Conservation (phyloP, 2,329 filamentous ascomycete species). For the Graphilbum fragrans region DNA sequence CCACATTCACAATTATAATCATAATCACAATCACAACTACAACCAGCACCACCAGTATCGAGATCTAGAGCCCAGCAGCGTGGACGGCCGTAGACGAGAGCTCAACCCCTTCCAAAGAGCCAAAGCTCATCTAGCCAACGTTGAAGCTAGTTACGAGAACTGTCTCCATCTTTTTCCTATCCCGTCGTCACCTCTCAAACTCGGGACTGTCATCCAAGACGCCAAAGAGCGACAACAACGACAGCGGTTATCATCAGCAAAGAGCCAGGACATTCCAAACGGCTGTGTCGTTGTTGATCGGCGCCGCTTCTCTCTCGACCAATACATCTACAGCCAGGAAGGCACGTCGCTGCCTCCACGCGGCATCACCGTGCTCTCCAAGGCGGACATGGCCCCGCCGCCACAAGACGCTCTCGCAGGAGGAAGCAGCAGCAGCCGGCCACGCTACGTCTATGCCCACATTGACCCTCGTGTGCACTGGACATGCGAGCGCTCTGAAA, state of each 20-base stretch:
- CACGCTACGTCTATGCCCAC: conserved; percentile 21
- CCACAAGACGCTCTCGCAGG: neutral
- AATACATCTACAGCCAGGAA: conserved; percentile 15
- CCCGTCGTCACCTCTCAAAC: too few relatives aligned
- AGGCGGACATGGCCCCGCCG: conserved; percentile 2
- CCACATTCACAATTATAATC: too few relatives aligned
- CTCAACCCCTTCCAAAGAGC: too few relatives aligned
- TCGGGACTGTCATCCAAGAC: too few relatives aligned
- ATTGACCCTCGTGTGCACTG: conserved; percentile 40
- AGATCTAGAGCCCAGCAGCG: too few relatives aligned
- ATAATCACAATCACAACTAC: too few relatives aligned
- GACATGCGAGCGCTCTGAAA: conserved; percentile 26
- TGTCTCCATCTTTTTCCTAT: too few relatives aligned
- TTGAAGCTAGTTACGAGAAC: too few relatives aligned
- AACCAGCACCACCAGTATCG: too few relatives aligned
- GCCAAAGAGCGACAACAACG: neutral
- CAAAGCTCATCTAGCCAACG: too few relatives aligned
- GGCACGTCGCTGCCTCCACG: conserved; percentile 10
- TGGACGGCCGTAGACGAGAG: too few relatives aligned
- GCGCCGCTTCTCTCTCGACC: conserved; percentile 10
- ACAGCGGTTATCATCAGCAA: neutral
- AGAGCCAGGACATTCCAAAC: neutral
- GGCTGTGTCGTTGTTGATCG: neutral
- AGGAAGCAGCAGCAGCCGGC: conserved; percentile 1
- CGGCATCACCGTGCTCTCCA: conserved; percentile 8